Percentiles rank a stretch among this genome's conserved stretches.
Evolutionary conservation across 805 yeast species (phyloP).

Genomic region (Pichia rugopelliculosa): DNA sequence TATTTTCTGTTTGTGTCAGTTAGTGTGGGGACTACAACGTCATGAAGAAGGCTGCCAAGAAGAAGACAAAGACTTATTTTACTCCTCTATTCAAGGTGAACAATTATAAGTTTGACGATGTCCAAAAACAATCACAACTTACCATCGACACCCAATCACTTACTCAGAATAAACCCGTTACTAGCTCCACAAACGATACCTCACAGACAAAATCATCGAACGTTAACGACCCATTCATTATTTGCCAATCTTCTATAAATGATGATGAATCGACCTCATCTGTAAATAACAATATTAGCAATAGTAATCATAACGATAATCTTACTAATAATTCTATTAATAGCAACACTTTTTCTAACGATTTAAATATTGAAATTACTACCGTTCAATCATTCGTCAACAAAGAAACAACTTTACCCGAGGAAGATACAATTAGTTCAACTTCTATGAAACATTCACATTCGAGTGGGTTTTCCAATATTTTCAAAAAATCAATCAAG

Average conservation of each 20-base stretch:
- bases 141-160: conserved; percentile 20
- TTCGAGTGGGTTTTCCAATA: neutral
- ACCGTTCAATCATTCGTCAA: neutral
- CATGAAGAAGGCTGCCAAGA: neutral
- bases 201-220: neutral
- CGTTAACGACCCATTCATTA: conserved; percentile 2
- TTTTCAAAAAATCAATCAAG: conserved; percentile 2
- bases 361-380: neutral
- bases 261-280: neutral
- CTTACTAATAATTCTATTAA: neutral
- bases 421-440: neutral
- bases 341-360: neutral
- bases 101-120: conserved; percentile 25
- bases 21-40: neutral
- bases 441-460: neutral
- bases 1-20: neutral
- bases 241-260: neutral
- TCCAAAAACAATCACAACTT: conserved; percentile 27
- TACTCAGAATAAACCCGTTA: neutral
- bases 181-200: neutral
- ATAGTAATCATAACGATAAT: neutral
- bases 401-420: neutral
- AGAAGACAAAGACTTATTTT: conserved; percentile 1
- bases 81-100: conserved; percentile 5
- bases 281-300: neutral